Evolutionary conservation across 1,284 basidiomycete species (phyloP).

Genomic region (Testicularia cyperi): DNA sequence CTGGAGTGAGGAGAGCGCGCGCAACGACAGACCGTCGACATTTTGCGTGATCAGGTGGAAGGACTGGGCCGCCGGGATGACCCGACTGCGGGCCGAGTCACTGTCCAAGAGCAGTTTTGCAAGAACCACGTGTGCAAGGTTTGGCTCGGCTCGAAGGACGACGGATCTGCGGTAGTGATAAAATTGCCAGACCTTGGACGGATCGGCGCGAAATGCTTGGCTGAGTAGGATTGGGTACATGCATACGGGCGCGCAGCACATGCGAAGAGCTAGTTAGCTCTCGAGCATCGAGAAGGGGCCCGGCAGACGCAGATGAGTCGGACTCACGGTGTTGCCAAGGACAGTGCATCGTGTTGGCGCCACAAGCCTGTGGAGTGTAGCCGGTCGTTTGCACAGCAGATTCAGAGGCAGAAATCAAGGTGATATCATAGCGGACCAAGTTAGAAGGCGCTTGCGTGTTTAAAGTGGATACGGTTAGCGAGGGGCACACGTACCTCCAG

Average conservation of each 20-base stretch:
- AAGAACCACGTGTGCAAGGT: constrained; percentile 67
- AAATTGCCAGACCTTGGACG: constrained; percentile 69
- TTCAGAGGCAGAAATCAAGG: no score
- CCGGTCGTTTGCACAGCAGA: no score
- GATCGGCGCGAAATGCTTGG: constrained; percentile 66
- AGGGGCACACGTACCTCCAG: constrained; percentile 63
- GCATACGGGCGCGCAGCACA: no score
- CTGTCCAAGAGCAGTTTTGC: constrained; percentile 62
- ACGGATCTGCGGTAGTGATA: constrained; percentile 69
- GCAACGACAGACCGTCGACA: constrained; percentile 68
- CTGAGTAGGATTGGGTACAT: no score
- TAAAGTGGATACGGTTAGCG: no score
- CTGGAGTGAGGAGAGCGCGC: no score
- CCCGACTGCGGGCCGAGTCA: not conserved
- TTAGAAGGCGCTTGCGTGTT: no score
- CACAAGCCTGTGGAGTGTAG: constrained; percentile 62
- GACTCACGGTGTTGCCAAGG: constrained; percentile 66
- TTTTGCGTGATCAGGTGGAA: constrained; percentile 70
- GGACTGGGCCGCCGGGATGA: constrained; percentile 15
- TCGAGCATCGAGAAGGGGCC: no score
- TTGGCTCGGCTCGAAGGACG: constrained; percentile 63
- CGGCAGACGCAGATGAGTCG: no score
- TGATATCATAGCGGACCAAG: no score
- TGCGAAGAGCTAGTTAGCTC: no score
- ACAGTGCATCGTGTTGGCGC: constrained; percentile 67